Evolutionary conservation across 2,329 filamentous ascomycete genomes (phyloP).

Genomic region (Monosporascus sp.): DNA sequence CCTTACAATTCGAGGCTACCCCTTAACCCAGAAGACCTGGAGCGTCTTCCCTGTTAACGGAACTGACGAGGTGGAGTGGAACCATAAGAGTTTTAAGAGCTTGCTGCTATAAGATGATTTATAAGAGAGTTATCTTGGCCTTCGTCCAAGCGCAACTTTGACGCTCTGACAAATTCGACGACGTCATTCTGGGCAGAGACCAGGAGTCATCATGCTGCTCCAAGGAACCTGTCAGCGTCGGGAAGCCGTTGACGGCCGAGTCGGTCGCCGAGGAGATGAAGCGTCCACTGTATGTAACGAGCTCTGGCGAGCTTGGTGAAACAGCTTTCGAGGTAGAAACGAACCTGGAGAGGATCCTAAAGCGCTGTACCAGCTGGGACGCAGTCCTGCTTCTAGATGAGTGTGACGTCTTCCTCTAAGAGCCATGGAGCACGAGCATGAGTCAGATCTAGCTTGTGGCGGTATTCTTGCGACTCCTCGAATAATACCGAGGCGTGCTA

Average conservation of each 20-base stretch:
- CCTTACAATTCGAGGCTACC: neutral
- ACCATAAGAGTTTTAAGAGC: neutral
- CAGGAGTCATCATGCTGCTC: slow-evolving; percentile 12
- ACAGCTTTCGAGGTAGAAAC: slow-evolving; percentile 12
- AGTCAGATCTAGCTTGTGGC: slow-evolving; percentile 16
- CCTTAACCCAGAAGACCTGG: neutral
- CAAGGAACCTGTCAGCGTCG: slow-evolving; percentile 14
- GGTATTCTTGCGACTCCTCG: slow-evolving; percentile 5
- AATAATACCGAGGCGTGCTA: slow-evolving; percentile 9
- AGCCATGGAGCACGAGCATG: slow-evolving; percentile 10
- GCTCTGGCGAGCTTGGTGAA: slow-evolving; percentile 18
- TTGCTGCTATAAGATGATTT: slow-evolving; percentile 2
- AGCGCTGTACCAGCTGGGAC: slow-evolving; percentile 17
- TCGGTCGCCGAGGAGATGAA: slow-evolving; percentile 13
- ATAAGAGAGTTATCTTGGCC: slow-evolving; percentile 16
- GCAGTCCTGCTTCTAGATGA: slow-evolving; percentile 18
- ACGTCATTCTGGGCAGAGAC: slow-evolving; percentile 9
- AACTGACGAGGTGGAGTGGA: neutral
- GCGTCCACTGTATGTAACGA: slow-evolving; percentile 16
- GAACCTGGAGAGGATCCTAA: slow-evolving; percentile 12
- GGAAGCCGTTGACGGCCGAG: slow-evolving; percentile 17
- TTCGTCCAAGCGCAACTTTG: slow-evolving; percentile 11
- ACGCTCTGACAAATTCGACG: slow-evolving; percentile 2
- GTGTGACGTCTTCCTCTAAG: slow-evolving; percentile 16
- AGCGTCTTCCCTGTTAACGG: neutral